A percentile compares a stretch with the other conserved stretches of the same genome.
phyloP scores from a whole-genome alignment of 1,139 yeast genomes.

The Geotrichum reessii region DNA sequence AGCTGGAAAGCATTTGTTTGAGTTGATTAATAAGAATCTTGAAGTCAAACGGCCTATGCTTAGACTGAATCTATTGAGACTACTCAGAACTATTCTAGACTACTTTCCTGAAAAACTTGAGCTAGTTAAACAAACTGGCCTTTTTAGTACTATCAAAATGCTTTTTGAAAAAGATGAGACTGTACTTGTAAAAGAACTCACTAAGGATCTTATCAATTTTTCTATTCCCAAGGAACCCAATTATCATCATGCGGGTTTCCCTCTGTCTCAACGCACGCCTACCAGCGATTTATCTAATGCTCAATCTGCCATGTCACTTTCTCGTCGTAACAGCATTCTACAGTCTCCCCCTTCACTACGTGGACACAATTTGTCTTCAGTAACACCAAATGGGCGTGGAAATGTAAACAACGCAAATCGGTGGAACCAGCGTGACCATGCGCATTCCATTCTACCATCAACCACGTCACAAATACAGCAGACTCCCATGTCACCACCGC shows the following conservation, averaged over 20 bases:
- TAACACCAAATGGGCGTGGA: not conserved
- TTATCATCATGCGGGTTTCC: not conserved
- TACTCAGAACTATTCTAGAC: conserved; percentile 19
- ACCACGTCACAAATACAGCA: not conserved
- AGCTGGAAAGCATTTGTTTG: conserved; percentile 19
- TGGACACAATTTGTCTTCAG: not conserved
- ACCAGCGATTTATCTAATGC: not conserved
- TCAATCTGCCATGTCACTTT: not conserved
- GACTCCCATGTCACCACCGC: not conserved
- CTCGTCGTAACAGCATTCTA: conserved; percentile 3
- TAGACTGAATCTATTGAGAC: conserved; percentile 24
- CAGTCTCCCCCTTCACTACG: conserved; percentile 5
- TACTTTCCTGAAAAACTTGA: conserved; percentile 7
- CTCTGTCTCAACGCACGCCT: not conserved
- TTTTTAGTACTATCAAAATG: not conserved
- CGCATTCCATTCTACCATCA: not conserved
- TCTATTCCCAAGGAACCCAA: not conserved
- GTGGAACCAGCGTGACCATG: not conserved
- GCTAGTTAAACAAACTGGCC: conserved; percentile 10
- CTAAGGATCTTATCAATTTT: conserved; percentile 15
- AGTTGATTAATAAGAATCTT: conserved; percentile 21
- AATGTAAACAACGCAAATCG: not conserved
- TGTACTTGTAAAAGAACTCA: conserved; percentile 13
- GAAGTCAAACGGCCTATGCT: conserved; percentile 23
- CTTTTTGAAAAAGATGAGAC: conserved; percentile 12